A percentile compares a stretch with the other conserved stretches of the same genome.
Evolutionary conservation across 495 filamentous ascomycete genomes (phyloP).

Genomic region (Penicillium maclennaniae): DNA sequence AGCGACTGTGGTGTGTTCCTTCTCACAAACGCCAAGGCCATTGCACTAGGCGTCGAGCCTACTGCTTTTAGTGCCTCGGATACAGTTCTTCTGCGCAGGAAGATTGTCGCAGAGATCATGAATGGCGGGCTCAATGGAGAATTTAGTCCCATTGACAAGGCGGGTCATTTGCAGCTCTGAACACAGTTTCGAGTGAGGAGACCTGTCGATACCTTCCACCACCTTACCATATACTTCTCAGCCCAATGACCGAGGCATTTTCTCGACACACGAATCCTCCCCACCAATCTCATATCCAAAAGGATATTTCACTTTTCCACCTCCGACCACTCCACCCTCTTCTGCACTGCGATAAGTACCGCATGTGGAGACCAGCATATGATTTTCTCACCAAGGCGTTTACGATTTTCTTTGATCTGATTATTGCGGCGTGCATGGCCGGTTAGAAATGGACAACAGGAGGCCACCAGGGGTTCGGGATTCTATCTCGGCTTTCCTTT

Average conservation of each 20-base stretch:
- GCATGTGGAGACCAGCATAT: not conserved
- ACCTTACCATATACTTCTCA: not conserved
- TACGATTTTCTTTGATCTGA: not conserved
- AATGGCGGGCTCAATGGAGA: conserved; percentile 59
- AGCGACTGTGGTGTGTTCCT: conserved; percentile 81
- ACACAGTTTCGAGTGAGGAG: not conserved
- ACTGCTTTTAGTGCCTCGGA: conserved; percentile 53
- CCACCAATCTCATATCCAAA: not conserved
- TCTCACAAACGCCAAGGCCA: conserved; percentile 67
- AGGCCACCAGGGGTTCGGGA: not conserved
- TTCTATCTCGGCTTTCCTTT: conserved; percentile 5
- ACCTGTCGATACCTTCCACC: not conserved
- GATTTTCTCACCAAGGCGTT: conserved; percentile 9
- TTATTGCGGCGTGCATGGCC: conserved; percentile 18
- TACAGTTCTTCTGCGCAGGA: conserved; percentile 53
- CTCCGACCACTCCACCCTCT: not conserved
- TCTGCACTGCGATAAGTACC: not conserved
- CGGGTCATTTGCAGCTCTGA: conserved; percentile 27
- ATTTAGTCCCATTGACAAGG: conserved; percentile 27
- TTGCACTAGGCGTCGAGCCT: conserved; percentile 62
- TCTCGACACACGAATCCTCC: not conserved
- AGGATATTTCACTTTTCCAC: too few species aligned
- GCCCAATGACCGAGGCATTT: not conserved
- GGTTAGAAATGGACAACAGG: conserved; percentile 10
- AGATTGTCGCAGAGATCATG: conserved; percentile 67